Conservation (phyloP, 164 flowering plant species). For the Taxillus chinensis region DNA sequence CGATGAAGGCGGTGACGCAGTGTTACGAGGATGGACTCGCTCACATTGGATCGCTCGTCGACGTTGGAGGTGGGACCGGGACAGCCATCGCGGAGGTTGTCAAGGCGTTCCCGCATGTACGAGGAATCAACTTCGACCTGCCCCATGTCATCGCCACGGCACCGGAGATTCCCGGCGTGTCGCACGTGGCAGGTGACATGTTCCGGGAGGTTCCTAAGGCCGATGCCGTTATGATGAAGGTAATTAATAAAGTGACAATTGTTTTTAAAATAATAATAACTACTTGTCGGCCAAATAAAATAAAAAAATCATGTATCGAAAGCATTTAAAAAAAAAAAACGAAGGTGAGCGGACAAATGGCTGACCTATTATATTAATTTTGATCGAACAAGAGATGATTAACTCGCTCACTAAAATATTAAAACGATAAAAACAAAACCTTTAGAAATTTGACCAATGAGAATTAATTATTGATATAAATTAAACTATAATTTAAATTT, state of each 20-base stretch:
- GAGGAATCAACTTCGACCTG: conserved; percentile 39
- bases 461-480: no score
- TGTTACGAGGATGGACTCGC: conserved; percentile 29
- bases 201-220: conserved; percentile 32
- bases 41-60: conserved; percentile 25
- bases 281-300: no score
- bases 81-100: conserved; percentile 21
- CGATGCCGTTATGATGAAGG: conserved; percentile 39
- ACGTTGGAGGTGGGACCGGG: conserved; percentile 50
- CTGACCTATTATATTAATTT: no score
- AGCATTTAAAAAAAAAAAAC: no score
- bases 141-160: conserved; percentile 37
- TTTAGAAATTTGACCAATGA: no score
- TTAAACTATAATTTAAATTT: no score
- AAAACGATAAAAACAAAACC: no score
- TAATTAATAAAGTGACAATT: background rate
- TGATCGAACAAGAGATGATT: no score
- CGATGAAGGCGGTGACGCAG: conserved; percentile 13
- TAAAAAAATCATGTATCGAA: no score
- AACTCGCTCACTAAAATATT: no score
- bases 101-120: conserved; percentile 25
- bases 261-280: no score
- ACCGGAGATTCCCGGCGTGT: conserved; percentile 20
- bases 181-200: conserved; percentile 41
- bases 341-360: no score